Percentiles rank a stretch among this genome's conserved stretches.
phyloP scores from a whole-genome alignment of 805 yeast species.

The Candida patagonica region DNA sequence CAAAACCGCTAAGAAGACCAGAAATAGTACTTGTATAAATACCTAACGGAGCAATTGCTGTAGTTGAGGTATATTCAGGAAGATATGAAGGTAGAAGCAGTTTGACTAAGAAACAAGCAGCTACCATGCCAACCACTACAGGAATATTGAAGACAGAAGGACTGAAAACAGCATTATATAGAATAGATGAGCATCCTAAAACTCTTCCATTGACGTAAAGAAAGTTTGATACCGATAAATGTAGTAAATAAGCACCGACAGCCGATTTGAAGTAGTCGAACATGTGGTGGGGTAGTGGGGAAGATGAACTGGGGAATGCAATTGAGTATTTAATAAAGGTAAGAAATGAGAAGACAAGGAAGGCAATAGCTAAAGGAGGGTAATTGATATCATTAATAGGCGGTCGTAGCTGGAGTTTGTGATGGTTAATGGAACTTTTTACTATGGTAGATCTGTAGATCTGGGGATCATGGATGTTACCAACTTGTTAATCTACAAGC shows the following conservation, averaged over 20 bases:
- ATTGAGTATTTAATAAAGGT: no score
- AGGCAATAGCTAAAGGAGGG: neutral
- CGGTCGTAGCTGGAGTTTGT: no score
- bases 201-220: slow-evolving; percentile 33
- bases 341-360: neutral
- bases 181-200: slow-evolving; percentile 39
- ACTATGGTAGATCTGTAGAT: no score
- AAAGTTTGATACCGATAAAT: slow-evolving; percentile 37
- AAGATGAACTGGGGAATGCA: neutral
- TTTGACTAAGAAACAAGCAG: slow-evolving; percentile 22
- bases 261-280: slow-evolving; percentile 38
- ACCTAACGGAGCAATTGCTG: slow-evolving; percentile 8
- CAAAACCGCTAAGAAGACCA: slow-evolving; percentile 39
- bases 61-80: slow-evolving; percentile 18
- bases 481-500: no score
- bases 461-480: no score
- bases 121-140: slow-evolving; percentile 30
- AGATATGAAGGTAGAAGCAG: slow-evolving; percentile 24
- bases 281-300: slow-evolving; percentile 23
- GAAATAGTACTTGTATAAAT: slow-evolving; percentile 20
- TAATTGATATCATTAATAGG: no score
- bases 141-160: slow-evolving; percentile 25
- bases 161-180: slow-evolving; percentile 26
- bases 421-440: no score
- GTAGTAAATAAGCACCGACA: slow-evolving; percentile 40